Base-by-base conservation (phyloP, 495 filamentous ascomycete species). In the Astrocystis sublimbata region DNA sequence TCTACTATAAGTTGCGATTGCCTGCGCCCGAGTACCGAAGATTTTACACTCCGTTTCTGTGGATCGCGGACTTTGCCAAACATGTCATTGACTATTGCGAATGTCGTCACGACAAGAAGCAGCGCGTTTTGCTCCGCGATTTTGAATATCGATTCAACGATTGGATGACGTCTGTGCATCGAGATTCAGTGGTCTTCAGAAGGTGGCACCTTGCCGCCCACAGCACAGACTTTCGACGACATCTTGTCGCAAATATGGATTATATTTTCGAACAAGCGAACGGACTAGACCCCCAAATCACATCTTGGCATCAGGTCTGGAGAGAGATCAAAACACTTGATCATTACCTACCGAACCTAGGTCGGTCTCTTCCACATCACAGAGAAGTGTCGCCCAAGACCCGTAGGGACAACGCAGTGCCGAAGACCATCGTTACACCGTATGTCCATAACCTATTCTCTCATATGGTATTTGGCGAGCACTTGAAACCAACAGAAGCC, bases 21-120 rank as follows among this genome's bases (percentile, higher is more conserved):
- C 86, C 88, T 6, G 72, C 85, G 0, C 26, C 63, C 0, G 83
- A 86, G 47, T 92, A 92, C 63, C 45, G 23, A 36, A 68, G 83
- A 21, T 92, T 84, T 63, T 77, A 86, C 57, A 51, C 76, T 6
- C 77, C 82, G 0, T 92, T 91, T 58, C 57, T 83, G 1, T 92
- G 89, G 89, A 64, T 91, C 15, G 87, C 82, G 0, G 81, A 86
- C 50, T 74, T 92, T 12, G 78, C 81, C 1, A 91, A 91, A 65
- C 83, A 90, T 65, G 80, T 89, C 38, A 74, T 90, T 15, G 88
- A 91, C 60, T 91, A 81, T 64, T 74, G 85, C 40, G 63, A 75
- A 4, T 46, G 65, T 1, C 64, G 70, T 49, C 65, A 70, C 36
- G 63, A 67, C 8, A 53, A 67, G 8, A 50, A 71, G 4, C 65